Base-by-base conservation (phyloP, 2,329 filamentous ascomycete species). In the Calonectria pseudoturangicola region DNA sequence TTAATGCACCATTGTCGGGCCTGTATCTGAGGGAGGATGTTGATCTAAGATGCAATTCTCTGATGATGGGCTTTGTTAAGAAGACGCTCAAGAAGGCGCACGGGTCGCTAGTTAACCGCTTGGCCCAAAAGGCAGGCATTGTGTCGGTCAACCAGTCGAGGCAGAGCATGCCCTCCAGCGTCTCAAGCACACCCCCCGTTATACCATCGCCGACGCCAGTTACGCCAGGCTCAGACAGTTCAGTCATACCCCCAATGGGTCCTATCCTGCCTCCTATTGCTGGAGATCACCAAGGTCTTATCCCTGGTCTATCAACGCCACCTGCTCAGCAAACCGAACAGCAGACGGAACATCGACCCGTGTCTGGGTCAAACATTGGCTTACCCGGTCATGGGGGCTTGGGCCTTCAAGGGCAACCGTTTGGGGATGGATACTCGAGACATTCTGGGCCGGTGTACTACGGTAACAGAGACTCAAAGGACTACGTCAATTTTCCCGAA, bases 1-100 rank as follows among this genome's bases (percentile, higher is more conserved):
- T 94, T 7, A 89, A 89, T 16, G 90, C 89, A 0, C 94, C 95
- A 0, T 83, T 88, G 27, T 86, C 90, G 48, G 95, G 95, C 0
- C 86, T 98, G 15, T 97, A 95, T 81, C 86, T 98, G 50, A 89
- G 93, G n/a, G 95, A 98, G 86, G 95, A 98, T 76, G 92, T 97
- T 62, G 93, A 95, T 74, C 76, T 98, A 87, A 90, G 90, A 70
- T 97, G 95, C 85, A 96, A 95, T 79, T 86, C 95, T 71, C 86
- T 97, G 74, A 90, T 97, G 86, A 89, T 92, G 0, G 85, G 86
- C 9, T 97, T 97, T 80, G 93, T 98, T 71, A 96, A 94, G 87
- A 94, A 92, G 84, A 97, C 94, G 16, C 88, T 97, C 56, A 94
- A 94, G 79, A 94, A 93, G 80, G 91, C 94, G 0, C 95, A 97